Evolutionary conservation across 2,329 filamentous ascomycete species (phyloP), one percentile per base, ranked within the genome.

Genomic region (Juglanconis sp.): DNA sequence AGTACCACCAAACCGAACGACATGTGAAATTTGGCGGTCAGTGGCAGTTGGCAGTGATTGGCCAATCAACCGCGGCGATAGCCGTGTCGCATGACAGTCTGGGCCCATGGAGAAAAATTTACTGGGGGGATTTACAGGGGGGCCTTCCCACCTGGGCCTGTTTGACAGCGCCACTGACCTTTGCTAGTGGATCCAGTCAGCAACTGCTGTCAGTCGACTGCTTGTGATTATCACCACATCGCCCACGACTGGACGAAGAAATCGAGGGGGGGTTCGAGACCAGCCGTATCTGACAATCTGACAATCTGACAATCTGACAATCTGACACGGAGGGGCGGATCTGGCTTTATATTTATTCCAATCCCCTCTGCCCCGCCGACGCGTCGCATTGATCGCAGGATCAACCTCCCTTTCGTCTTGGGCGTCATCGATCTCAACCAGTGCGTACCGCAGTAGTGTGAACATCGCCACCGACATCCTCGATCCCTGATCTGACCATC

Each of bases 11-110:
- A 63, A 62, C 52, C 56, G 55, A 17, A 64, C 57, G 62, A 64
- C 60, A 57, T 53, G 60, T 63, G 57, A 63, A 60, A 38, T 55
- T 51, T 54, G 53, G 60, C 60, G 62, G 62, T 60, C 57, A 60
- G 50, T 44, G 34, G 48, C 15, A 24, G 42, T 34, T 15, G 8
- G 17, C 11, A n/a, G 32, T 63, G 53, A 64, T 63, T 64, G 53
- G 62, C 62, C 60, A 61, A 59, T 59, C 62, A 60, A 36, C 42
- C n/a, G 38, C 56, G 62, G 62, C 36, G 60, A 60, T 60, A 40
- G 53, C 62, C 62, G 62, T 35, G 10, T 64, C 57, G 60, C 50
- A 64, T 61, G 60, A 64, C 53, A 47, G 38, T 5, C 17, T 53
- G 36, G 49, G 61, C 53, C 46, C 59, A 60, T 60, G 53, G 57